These are phyloP conservation scores for Rhizopogon salebrosus DNA, from an alignment of 768 basidiomycete species.

Conservation along the genomic window DNA sequence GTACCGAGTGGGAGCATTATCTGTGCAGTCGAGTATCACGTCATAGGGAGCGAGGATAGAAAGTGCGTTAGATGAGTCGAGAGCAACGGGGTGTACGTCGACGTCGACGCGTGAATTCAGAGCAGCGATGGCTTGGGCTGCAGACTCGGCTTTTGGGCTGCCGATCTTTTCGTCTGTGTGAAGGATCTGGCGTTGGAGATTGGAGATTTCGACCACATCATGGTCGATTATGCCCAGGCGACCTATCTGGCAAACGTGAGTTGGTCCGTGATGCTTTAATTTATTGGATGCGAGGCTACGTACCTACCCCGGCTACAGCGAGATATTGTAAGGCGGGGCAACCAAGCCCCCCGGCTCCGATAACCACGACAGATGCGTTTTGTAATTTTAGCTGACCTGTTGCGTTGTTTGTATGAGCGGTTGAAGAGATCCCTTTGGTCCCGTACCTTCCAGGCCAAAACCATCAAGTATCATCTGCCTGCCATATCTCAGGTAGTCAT, in stretches of 20 bases:
- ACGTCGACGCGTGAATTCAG: constrained; percentile 56
- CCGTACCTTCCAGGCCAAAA: constrained; percentile 76
- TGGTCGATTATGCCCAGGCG: constrained; percentile 84
- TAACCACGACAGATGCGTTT: constrained; percentile 70
- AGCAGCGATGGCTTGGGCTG: constrained; percentile 50
- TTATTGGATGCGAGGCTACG: constrained; percentile 18
- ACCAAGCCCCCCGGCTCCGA: constrained; percentile 94
- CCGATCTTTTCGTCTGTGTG: constrained; percentile 73
- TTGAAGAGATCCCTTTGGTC: neutral
- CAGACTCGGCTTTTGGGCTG: constrained; percentile 77
- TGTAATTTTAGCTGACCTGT: constrained; percentile 83
- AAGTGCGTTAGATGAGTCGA: constrained; percentile 63
- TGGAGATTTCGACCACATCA: constrained; percentile 82
- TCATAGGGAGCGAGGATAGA: constrained; percentile 57
- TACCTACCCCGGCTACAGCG: constrained; percentile 87
- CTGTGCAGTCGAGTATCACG: constrained; percentile 89
- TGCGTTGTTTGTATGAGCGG: neutral
- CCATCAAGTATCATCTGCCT: constrained; percentile 93
- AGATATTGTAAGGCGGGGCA: constrained; percentile 96
- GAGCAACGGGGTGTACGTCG: constrained; percentile 50
- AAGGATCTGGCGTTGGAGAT: constrained; percentile 90
- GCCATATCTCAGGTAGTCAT: constrained; percentile 88
- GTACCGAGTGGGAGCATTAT: constrained; percentile 90
- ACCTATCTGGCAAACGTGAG: constrained; percentile 40
- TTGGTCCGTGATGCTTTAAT: neutral